Evolutionary conservation across 2,329 filamentous ascomycete species (phyloP), one percentile per base, ranked within the genome.

Genomic region (Ascochyta viciae-villosae): DNA sequence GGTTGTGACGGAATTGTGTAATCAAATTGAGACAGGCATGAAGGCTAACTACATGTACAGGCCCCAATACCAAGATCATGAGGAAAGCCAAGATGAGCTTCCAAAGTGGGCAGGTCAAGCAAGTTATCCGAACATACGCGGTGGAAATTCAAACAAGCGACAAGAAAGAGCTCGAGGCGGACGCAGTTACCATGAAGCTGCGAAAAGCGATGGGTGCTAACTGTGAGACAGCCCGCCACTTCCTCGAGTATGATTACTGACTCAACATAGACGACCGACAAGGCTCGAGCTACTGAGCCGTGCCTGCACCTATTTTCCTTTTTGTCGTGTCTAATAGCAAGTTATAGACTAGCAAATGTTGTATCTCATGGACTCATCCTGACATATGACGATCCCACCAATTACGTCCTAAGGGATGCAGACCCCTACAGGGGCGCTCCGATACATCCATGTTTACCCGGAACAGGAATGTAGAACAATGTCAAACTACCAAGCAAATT

Each of bases 171-270:
- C 73, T 90, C 51, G 82, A 84, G 16, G 85, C 87, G 75, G 77
- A 78, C 60, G 85, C 87, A 19, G 82, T 90, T 47, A 85, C 89
- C 15, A 73, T 81, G 57, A 77, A 83, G 68, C 74, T 89, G 75
- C 78, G 87, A 73, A 87, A 85, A 78, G 87, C 84, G 4, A 88
- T 88, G 51, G 88, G 88, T 29, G 87, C 87, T 15, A 88, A 90
- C 74, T 90, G 89, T 81, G 87, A 89, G 70, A 31, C 22, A 12
- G 7, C 13, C 34, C 6, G 24, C 22, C 13, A 2, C 68, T 16
- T 33, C 38, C 44, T 19, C 23, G 13, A 39, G 23, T n/a, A 12
- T 34, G 13, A 23, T 22, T 35, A 22, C 54, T 60, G 23, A 59
- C 26, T 6, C 22, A 38, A n/a, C 8, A 23, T 33, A 65, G 63